Base-by-base conservation (phyloP, 148 eudicot genomes). In the Silene uniflora region DNA sequence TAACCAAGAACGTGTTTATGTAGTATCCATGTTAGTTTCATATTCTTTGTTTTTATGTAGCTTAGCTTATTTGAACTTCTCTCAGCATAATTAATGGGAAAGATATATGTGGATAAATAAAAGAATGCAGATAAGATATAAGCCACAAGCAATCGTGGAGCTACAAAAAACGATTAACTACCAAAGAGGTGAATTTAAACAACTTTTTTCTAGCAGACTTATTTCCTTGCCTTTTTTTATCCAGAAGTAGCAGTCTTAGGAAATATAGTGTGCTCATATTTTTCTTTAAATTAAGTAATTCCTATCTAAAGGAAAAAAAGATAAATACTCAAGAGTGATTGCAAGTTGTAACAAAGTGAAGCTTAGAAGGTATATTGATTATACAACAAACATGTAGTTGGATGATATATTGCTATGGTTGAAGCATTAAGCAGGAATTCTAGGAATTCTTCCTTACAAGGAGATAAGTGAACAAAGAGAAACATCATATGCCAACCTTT, bases 401-500 rank as follows among this genome's bases (percentile, higher is more conserved):
- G 58, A 52, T 11, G 42, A 64, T 29, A 17, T 27, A 10, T 16
- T 52, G 17, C 17, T 52, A 16, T 52, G 56, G 14, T 52, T 16
- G 17, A 52, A 52, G 18, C 56, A 16, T 52, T 52, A 18, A 52
- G 18, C 16, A 12, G 17, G 18, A 52, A 52, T 52, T 62, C 13
- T 29, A 12, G 17, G 18, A 52, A 52, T 52, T 62, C 13, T 29
- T 13, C 35, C 35, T 32, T 25, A 4, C 56, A 54, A 23, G 42
- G 64, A 60, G 76, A 68, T 47, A 64, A 73, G 54, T 63, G 22
- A 74, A 39, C 18, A 70, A 27, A 42, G 71, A 64, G 27, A 22
- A 75, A 23, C 19, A 67, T 22, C 14, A 23, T 55, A 69, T 63
- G 78, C 82, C 61, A 75, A 92, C 97, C 98, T 91, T 95, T 81